Evolutionary conservation across 2,329 filamentous ascomycete species (phyloP).

Genomic region (Cercospora zeina): DNA sequence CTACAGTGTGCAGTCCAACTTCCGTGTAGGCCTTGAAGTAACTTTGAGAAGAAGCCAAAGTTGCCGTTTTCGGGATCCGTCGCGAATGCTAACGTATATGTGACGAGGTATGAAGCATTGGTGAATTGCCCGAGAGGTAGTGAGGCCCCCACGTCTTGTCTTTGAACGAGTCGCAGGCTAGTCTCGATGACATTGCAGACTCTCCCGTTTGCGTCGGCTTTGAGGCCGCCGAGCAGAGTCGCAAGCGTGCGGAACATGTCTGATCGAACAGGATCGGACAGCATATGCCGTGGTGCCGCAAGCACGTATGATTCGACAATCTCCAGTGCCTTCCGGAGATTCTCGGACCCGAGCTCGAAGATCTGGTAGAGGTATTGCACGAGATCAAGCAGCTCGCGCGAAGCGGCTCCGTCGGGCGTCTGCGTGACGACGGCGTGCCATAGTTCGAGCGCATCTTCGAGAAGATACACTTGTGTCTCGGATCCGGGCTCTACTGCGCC

Average conservation of each 20-base stretch:
- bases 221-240: slow-evolving; percentile 47
- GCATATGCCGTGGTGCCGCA: slow-evolving; percentile 50
- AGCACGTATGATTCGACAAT: slow-evolving; percentile 54
- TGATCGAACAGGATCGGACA: slow-evolving; percentile 45
- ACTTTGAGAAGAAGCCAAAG: slow-evolving; percentile 58
- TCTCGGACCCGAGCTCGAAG: slow-evolving; percentile 52
- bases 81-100: slow-evolving; percentile 21
- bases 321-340: slow-evolving; percentile 50
- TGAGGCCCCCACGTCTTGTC: slow-evolving; percentile 37
- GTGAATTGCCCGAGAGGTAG: slow-evolving; percentile 24
- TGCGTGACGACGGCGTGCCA: slow-evolving; percentile 77
- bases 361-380: slow-evolving; percentile 50
- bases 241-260: slow-evolving; percentile 45
- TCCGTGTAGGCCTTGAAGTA: slow-evolving; percentile 48
- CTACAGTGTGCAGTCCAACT: slow-evolving; percentile 71
- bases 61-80: slow-evolving; percentile 25
- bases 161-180: slow-evolving; percentile 47
- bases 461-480: slow-evolving; percentile 72
- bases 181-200: slow-evolving; percentile 51
- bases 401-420: slow-evolving; percentile 47
- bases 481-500: slow-evolving; percentile 77
- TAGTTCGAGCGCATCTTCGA: slow-evolving; percentile 88
- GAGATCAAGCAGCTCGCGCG: slow-evolving; percentile 47
- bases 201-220: slow-evolving; percentile 51
- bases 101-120: slow-evolving; percentile 24